Percentiles rank a stretch among this genome's conserved stretches.
Conservation (phyloP, 352 stramenopile genomes). For the Peronosclerospora sorghi region DNA sequence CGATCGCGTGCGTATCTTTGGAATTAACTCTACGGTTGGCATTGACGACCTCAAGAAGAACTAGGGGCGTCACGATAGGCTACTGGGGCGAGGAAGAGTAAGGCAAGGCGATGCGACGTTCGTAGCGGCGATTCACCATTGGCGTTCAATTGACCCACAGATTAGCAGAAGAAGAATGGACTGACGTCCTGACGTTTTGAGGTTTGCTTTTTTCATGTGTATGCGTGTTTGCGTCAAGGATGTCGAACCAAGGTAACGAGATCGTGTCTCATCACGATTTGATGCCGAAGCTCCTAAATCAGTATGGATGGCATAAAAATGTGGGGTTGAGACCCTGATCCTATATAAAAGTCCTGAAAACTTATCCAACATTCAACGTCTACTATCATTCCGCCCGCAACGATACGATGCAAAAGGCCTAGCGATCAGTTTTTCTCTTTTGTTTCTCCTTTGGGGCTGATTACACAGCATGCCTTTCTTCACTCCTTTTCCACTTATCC, state of each 20-base stretch:
- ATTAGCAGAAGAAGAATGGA: constrained; percentile 8
- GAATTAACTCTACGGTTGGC: constrained; percentile 92
- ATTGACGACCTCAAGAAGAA: constrained; percentile 87
- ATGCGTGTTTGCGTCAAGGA: constrained; percentile 2
- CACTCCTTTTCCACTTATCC: constrained; percentile 6
- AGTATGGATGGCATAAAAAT: too few relatives aligned
- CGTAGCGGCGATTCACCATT: constrained; percentile 2
- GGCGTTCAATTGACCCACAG: constrained; percentile 14
- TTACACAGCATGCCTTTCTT: constrained; percentile 5
- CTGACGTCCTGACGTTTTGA: constrained; percentile 1
- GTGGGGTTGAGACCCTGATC: not conserved
- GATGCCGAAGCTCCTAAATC: too few relatives aligned
- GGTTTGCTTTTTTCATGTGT: constrained; percentile 16
- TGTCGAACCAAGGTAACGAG: too few relatives aligned
- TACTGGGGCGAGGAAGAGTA: constrained; percentile 1
- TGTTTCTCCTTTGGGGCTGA: constrained; percentile 8
- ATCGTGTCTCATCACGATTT: too few relatives aligned
- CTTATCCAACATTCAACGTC: constrained; percentile 23
- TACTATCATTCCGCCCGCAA: constrained; percentile 9
- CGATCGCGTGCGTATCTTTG: constrained; percentile 91
- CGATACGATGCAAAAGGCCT: not conserved
- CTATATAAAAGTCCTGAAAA: constrained; percentile 13
- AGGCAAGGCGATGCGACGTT: not conserved
- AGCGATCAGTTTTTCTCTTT: constrained; percentile 10
- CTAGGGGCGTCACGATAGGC: constrained; percentile 8